A percentile compares a stretch with the other conserved stretches of the same genome.
Evolutionary conservation across 2,329 filamentous ascomycete species (phyloP).

Genomic region (Hortaea sp.): DNA sequence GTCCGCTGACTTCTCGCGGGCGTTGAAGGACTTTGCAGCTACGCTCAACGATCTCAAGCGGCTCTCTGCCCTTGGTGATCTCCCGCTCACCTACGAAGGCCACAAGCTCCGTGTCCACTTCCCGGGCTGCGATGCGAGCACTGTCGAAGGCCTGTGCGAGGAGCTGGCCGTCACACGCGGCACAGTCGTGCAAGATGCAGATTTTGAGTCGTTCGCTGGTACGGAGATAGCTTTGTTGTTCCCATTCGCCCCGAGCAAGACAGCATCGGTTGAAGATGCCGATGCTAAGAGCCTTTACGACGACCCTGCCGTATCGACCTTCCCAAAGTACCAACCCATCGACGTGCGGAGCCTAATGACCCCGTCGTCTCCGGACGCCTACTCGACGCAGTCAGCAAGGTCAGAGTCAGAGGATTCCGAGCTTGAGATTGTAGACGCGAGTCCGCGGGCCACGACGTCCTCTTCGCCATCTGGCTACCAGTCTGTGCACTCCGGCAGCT

Average conservation of each 20-base stretch:
- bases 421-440: conserved; percentile 27
- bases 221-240: conserved; percentile 70
- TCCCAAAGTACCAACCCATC: conserved; percentile 28
- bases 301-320: conserved; percentile 24
- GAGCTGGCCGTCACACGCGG: conserved; percentile 80
- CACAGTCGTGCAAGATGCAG: conserved; percentile 65
- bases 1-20: conserved; percentile 77
- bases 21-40: conserved; percentile 70
- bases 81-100: conserved; percentile 66
- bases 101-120: conserved; percentile 72
- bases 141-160: conserved; percentile 72
- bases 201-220: conserved; percentile 59
- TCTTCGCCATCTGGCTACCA: conserved; percentile 45
- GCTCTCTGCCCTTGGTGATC: conserved; percentile 66
- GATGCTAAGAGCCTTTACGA: conserved; percentile 35
- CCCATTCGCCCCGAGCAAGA: conserved; percentile 65
- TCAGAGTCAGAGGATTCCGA: conserved; percentile 16
- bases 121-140: conserved; percentile 75
- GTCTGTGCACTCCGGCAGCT: conserved; percentile 42
- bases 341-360: conserved; percentile 51
- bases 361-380: conserved; percentile 24
- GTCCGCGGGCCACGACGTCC: conserved; percentile 35
- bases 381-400: conserved; percentile 26
- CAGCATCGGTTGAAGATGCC: conserved; percentile 24
- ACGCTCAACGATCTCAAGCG: conserved; percentile 73